These are phyloP conservation scores for Calcarisporium arbuscula DNA, from an alignment of 2,329 filamentous ascomycete genomes.

Conservation along the genomic window DNA sequence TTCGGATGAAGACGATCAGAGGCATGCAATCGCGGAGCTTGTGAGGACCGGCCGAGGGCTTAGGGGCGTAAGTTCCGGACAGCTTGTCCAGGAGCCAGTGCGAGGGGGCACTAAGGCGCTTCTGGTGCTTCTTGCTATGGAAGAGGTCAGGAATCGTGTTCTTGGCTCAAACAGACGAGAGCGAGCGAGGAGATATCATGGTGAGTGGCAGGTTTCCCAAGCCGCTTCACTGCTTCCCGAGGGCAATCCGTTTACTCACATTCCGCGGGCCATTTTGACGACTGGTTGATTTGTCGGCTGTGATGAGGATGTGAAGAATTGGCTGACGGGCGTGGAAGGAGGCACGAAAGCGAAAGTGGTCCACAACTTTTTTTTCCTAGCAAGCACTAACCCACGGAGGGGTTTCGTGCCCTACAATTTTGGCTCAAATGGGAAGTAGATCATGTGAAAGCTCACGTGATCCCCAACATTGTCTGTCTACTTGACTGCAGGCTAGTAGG, in stretches of 20 bases:
- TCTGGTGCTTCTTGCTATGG: constrained; percentile 95
- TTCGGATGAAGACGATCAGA: constrained; percentile 95
- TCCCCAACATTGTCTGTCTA: neutral
- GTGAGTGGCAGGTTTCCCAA: neutral
- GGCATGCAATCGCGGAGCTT: constrained; percentile 99
- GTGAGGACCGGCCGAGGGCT: constrained; percentile 81
- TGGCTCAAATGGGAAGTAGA: neutral
- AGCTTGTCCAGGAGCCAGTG: constrained; percentile 99
- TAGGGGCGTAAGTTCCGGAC: constrained; percentile 77
- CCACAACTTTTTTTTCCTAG: constrained; percentile 24
- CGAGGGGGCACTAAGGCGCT: constrained; percentile 97
- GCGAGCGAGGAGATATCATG: neutral
- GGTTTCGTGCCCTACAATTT: constrained; percentile 28
- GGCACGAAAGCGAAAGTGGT: constrained; percentile 21
- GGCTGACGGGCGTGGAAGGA: constrained; percentile 16
- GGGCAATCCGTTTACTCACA: constrained; percentile 36
- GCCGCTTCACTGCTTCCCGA: neutral
- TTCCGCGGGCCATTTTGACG: constrained; percentile 60
- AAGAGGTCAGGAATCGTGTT: constrained; percentile 23
- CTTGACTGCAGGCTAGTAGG: too few species aligned
- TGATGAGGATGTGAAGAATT: constrained; percentile 28
- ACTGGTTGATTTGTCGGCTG: constrained; percentile 30
- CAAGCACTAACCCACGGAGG: constrained; percentile 20
- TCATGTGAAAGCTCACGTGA: constrained; percentile 10
- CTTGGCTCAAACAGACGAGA: neutral